Conservation (phyloP, 129 eudicot genomes). For the Centella asiatica region DNA sequence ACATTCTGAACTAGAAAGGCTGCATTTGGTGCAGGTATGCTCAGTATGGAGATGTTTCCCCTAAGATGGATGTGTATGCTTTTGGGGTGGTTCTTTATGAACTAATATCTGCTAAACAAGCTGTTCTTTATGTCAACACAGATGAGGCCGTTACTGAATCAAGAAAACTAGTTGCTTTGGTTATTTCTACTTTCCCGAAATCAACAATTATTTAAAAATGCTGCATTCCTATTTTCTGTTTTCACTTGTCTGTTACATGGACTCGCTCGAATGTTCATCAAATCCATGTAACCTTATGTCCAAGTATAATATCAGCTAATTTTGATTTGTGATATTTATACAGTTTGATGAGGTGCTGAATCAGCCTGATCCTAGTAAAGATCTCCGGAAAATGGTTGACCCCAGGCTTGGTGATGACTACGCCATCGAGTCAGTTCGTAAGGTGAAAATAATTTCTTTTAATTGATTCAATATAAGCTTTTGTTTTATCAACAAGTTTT, state of each 20-base stretch:
- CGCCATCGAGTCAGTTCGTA: conserved; percentile 59
- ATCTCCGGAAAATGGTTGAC: conserved; percentile 48
- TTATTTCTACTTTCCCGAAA: conserved; percentile 17
- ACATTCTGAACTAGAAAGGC: not conserved
- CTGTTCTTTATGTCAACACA: conserved; percentile 57
- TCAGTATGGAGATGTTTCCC: conserved; percentile 77
- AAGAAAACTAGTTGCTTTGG: conserved; percentile 72
- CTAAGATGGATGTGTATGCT: conserved; percentile 88
- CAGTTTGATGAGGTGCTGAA: conserved; percentile 79
- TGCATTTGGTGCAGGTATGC: conserved; percentile 55
- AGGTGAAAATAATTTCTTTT: conserved; percentile 34
- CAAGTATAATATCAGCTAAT: too few relatives aligned
- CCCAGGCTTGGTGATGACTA: conserved; percentile 65
- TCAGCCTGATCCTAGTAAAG: conserved; percentile 43
- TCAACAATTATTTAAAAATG: not conserved
- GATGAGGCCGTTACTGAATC: conserved; percentile 39
- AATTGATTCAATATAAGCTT: not conserved
- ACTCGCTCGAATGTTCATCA: too few relatives aligned
- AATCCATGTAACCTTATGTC: too few relatives aligned
- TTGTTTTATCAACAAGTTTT: too few relatives aligned
- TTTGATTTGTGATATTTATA: not conserved
- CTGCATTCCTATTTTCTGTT: not conserved
- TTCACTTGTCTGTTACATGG: too few relatives aligned
- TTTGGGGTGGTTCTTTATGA: conserved; percentile 92
- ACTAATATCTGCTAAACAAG: conserved; percentile 78